Percentiles rank a stretch among this genome's conserved stretches.
Evolutionary conservation across 768 basidiomycete species (phyloP).

Genomic region (Clitopilus passeckerianus): DNA sequence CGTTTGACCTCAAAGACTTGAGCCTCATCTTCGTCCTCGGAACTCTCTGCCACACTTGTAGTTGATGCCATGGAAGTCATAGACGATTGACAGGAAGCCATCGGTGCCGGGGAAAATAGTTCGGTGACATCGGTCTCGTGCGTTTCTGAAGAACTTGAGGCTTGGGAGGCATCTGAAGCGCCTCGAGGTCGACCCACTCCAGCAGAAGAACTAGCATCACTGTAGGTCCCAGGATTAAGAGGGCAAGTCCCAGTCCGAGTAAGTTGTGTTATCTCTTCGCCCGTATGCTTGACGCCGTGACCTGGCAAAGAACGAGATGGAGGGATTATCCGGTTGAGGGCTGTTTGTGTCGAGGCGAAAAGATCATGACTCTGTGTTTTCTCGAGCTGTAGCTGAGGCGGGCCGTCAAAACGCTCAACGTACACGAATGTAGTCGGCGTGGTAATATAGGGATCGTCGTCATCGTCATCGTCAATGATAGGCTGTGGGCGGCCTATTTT

Average conservation of each 20-base stretch:
- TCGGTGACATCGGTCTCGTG: conserved; percentile 18
- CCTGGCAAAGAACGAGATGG: neutral
- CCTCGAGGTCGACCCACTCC: neutral
- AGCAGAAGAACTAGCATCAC: neutral
- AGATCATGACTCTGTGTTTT: neutral
- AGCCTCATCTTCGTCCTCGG: conserved; percentile 17
- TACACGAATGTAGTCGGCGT: conserved; percentile 12
- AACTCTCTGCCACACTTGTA: conserved; percentile 2
- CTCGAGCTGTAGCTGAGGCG: neutral
- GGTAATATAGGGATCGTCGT: conserved; percentile 8
- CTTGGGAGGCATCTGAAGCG: neutral
- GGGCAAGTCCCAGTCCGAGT: neutral
- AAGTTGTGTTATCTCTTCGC: neutral
- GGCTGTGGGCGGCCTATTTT: conserved; percentile 2
- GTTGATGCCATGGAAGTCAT: conserved; percentile 13
- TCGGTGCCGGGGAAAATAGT: conserved; percentile 5
- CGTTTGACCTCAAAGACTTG: conserved; percentile 38
- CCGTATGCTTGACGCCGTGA: neutral
- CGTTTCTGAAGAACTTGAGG: conserved; percentile 25
- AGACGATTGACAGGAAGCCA: conserved; percentile 13
- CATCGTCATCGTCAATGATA: conserved; percentile 6
- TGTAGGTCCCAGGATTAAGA: too few relatives aligned
- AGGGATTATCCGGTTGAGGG: neutral
- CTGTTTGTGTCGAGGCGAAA: neutral
- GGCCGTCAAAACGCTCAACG: conserved; percentile 5